Evolutionary conservation across 768 basidiomycete genomes (phyloP).

Genomic region (Suillus fuscotomentosus): DNA sequence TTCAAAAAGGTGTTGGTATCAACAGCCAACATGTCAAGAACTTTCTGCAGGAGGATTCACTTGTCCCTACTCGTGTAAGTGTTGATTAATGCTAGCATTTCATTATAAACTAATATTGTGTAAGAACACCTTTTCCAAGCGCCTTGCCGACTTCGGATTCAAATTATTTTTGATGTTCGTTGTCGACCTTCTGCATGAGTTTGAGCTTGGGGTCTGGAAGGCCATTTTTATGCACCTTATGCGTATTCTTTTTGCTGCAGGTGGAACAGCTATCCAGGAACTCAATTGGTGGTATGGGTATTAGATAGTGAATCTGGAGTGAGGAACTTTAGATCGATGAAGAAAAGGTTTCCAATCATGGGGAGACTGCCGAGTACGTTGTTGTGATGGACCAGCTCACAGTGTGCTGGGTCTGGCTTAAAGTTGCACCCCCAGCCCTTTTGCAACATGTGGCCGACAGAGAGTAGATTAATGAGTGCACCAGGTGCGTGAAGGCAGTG

Average conservation of each 20-base stretch:
- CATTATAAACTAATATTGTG: background rate
- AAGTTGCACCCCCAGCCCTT: no score
- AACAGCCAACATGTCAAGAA: background rate
- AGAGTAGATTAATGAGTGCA: no score
- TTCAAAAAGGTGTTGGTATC: background rate
- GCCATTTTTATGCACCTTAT: constrained; percentile 29
- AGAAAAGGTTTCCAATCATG: no score
- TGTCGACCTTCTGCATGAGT: constrained; percentile 20
- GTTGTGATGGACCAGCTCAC: no score
- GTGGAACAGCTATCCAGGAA: background rate
- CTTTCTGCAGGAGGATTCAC: background rate
- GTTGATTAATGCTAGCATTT: background rate
- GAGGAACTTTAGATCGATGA: no score
- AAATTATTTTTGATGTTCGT: constrained; percentile 12
- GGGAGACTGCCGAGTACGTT: no score
- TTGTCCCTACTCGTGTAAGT: background rate
- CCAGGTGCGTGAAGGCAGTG: no score
- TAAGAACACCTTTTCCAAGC: constrained; percentile 9
- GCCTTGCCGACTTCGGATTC: constrained; percentile 9
- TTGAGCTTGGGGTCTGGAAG: constrained; percentile 24
- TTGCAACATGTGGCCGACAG: no score
- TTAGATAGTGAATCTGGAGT: no score
- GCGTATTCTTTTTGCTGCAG: background rate
- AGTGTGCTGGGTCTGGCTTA: no score
- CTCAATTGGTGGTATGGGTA: background rate